Evolutionary conservation across 2,329 filamentous ascomycete species (phyloP), one percentile per base, ranked within the genome.

Genomic region (Emericellopsis cladophorae): DNA sequence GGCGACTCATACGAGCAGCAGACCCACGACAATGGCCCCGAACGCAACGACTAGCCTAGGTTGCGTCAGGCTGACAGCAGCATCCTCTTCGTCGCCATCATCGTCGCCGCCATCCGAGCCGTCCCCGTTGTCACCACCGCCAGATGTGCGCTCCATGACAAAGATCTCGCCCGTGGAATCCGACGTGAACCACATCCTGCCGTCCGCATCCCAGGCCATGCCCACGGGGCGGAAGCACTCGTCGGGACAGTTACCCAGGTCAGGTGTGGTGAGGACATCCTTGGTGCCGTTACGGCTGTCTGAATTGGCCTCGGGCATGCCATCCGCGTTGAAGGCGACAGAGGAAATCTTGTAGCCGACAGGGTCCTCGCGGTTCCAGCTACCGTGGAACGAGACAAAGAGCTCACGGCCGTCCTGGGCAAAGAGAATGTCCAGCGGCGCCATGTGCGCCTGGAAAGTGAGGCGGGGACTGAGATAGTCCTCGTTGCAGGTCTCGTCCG

Each of bases 391-490:
- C 1, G 76, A 67, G 15, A 88, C 62, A 59, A 74, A 87, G 1
- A 79, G 81, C 2, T 65, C 68, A 11, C 67, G 70, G 31, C 73
- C 74, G 33, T 67, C 59, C 0, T 63, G 51, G 46, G 73, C 67
- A 61, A 88, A 88, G 45, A 76, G 75, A 51, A 87, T 73, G 47
- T 85, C 81, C 1, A 87, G 62, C 1, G 84, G 84, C 0, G 83
- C 81, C 53, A 71, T 79, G 52, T 88, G 84, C 1, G 82, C 74
- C 39, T 62, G 61, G 49, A 73, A 72, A 5, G 74, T 74, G 23
- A 87, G 60, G 2, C 74, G 45, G 46, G 83, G 72, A 4, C 66
- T 47, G 15, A 67, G 55, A 21, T 61, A 66, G 22, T 67, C 53
- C 9, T 53, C 44, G 4, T 60, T 60, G 51, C 70, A 76, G 10